phyloP scores from a whole-genome alignment of 2,329 filamentous ascomycete species.

The Acephala macrosclerotiorum region DNA sequence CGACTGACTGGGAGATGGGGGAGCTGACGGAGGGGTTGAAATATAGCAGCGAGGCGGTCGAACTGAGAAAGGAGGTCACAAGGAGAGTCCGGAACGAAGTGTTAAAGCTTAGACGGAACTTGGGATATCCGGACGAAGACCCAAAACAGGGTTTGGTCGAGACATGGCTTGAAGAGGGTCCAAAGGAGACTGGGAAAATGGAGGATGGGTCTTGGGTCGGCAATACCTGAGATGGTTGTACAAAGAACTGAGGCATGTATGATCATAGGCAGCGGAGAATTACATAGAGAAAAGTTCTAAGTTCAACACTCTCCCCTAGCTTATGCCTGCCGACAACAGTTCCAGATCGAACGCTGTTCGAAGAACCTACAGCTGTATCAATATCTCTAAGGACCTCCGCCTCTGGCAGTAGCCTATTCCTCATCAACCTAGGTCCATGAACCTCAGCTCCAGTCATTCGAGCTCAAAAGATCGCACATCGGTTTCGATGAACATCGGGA shows the following conservation, averaged over 20 bases:
- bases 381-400: too few species aligned
- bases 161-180: conserved; percentile 74
- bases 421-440: too few species aligned
- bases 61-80: conserved; percentile 82
- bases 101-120: conserved; percentile 73
- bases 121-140: conserved; percentile 80
- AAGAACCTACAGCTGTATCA: too few species aligned
- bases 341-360: too few species aligned
- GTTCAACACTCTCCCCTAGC: background rate
- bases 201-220: conserved; percentile 67
- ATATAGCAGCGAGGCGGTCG: conserved; percentile 76
- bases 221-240: conserved; percentile 47
- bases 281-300: background rate
- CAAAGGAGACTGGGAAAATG: conserved; percentile 61
- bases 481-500: too few species aligned
- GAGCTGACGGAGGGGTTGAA: conserved; percentile 71
- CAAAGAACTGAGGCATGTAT: background rate
- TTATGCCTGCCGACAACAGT: background rate
- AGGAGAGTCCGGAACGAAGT: conserved; percentile 80
- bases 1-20: conserved; percentile 54
- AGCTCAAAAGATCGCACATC: too few species aligned
- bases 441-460: too few species aligned
- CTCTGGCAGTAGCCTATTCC: too few species aligned
- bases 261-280: background rate
- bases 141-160: conserved; percentile 78